Base-by-base conservation (phyloP, 306 rosid genomes). In the Styphnolobium japonicum region DNA sequence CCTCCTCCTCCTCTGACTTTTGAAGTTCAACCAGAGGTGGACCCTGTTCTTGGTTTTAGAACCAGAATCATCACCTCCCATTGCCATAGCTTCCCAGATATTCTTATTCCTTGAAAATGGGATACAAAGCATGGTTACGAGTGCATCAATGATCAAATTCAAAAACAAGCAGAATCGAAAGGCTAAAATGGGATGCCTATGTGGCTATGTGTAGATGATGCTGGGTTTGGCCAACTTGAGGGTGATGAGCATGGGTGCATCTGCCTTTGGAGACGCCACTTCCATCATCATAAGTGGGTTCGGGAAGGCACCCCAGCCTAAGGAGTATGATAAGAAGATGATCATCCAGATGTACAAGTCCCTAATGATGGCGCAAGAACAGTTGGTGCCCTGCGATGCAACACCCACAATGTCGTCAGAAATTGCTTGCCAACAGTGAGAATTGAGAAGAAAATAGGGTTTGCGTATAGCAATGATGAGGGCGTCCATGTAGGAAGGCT, bases 321-420 rank as follows among this genome's bases (percentile, higher is more conserved):
- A 92, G 89, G 98, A 94, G 86, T 94, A 94, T 29, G 97, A 94
- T 62, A 88, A 87, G 37, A 89, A 85, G 84, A 85, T 94, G 89
- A 78, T 92, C 36, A 36, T 89, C 10, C 87, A 88, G 84, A 87
- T 92, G 80, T 92, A 91, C 73, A 91, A 84, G 56, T 81, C 95
- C 2, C 31, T 92, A 51, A 27, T 89, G 69, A 66, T 82, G 65
- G 75, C 84, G 14, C 93, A 87, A 69, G 86, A 84, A 10, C 88
- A 73, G 27, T 39, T 89, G 75, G 67, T 78, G 68, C 78, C 83
- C 27, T 67, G 67, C 25, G 87, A 85, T 8, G 45, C 81, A 53
- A 31, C 84, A 25, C 48, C 81, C 21, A 74, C 51, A 27, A 61
- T 84, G 33, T 58, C 63, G 48, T 73, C 86, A 2, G 40, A 51